Base-by-base conservation (phyloP, 352 stramenopile species). In the Globisporangium iwayamae region DNA sequence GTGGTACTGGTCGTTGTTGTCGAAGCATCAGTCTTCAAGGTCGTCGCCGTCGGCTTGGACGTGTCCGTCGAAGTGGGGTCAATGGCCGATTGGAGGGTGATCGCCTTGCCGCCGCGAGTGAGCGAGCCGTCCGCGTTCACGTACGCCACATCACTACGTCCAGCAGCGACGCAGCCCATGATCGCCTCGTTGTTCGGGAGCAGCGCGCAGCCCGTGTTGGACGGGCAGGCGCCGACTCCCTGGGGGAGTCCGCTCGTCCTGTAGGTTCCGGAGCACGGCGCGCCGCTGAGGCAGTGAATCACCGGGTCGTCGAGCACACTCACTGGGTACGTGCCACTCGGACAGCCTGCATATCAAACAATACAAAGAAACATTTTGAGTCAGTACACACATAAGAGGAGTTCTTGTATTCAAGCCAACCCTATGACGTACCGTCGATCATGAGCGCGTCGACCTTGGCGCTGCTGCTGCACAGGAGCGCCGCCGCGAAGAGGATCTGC, bases 91-190 rank as follows among this genome's bases (percentile, higher is more conserved):
- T 50, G 18, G 28, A 66, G 16, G 22, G 45, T 65, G 30, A 79
- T 69, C 9, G 71, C 30, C 25, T 75, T 75, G 52, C 81, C 81
- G 66, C 75, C 71, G 45, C 77, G 74, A 8, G 76, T 79, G 36
- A 91, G 67, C 63, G 79, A 75, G 61, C 80, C 81, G 70, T 92
- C 83, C 18, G 72, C 71, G 54, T 92, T 90, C 18, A 92, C 79
- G 60, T 90, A 92, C 34, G 78, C 73, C 54, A 92, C 73, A 61
- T 89, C 81, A 14, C 61, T 56, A 43, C 79, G 81, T 2, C 79
- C 80, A 2, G 63, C 53, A 9, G 67, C 20, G 1, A 88, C 81
- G 61, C 83, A 92, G 63, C 78, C 79, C 83, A 92, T 92, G 61
- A 90, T 83, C 13, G 67, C 67, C 28, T 79, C 78, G 55, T 84